These are phyloP conservation scores for Malus sylvestris DNA, from an alignment of 306 rosid species.

Conservation along the genomic window DNA sequence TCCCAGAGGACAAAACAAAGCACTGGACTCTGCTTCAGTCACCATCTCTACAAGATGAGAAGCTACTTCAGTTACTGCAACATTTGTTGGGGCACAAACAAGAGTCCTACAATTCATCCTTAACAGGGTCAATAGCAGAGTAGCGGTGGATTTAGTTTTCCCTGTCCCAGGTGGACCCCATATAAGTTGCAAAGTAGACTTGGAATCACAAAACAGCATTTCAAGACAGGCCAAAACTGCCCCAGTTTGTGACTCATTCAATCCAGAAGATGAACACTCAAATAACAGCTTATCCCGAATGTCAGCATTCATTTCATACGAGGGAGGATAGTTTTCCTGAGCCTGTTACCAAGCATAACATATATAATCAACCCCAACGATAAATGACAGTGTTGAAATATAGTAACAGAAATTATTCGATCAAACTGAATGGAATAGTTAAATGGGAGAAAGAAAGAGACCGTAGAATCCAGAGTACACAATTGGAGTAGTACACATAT, in stretches of 20 bases:
- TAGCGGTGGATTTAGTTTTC: conserved; percentile 55
- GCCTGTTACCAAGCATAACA: conserved; percentile 23
- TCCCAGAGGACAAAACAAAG: too few species aligned
- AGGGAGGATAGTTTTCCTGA: conserved; percentile 20
- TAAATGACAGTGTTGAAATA: too few species aligned
- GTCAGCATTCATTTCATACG: background rate
- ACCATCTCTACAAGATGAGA: conserved; percentile 40
- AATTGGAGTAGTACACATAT: too few species aligned
- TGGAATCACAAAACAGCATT: conserved; percentile 20
- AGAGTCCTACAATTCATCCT: conserved; percentile 37
- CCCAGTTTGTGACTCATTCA: conserved; percentile 45
- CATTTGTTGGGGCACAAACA: conserved; percentile 67
- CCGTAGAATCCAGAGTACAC: too few species aligned
- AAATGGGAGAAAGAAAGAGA: too few species aligned
- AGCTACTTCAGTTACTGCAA: conserved; percentile 60
- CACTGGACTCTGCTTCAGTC: conserved; percentile 5
- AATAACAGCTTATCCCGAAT: background rate
- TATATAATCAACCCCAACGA: too few species aligned
- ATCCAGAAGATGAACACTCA: conserved; percentile 12
- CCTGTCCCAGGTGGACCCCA: conserved; percentile 91
- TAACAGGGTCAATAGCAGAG: conserved; percentile 34
- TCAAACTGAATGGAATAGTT: too few species aligned
- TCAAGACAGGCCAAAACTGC: conserved; percentile 48
- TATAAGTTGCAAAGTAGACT: conserved; percentile 44
- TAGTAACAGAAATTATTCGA: too few species aligned